Percentiles rank a stretch among this genome's conserved stretches.
Evolutionary conservation across 1,139 yeast genomes (phyloP).

Genomic region (Lodderomyces margitis): DNA sequence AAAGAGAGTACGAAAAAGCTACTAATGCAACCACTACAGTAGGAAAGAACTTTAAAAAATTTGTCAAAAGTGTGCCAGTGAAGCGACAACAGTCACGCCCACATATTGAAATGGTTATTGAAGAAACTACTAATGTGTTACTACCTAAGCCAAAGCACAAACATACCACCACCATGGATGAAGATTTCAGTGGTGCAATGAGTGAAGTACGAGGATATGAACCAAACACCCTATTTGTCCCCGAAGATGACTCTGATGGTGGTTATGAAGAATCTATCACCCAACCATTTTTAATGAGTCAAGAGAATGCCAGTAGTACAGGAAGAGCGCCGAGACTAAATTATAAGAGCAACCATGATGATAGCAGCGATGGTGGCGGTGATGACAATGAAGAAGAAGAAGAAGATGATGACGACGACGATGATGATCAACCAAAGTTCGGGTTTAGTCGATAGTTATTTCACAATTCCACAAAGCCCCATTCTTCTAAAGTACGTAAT

Average conservation of each 20-base stretch:
- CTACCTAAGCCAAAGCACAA: not conserved
- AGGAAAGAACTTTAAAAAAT: constrained; percentile 39
- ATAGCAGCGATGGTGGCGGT: constrained; percentile 1
- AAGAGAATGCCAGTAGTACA: constrained; percentile 1
- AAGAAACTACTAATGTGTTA: constrained; percentile 16
- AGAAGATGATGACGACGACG: constrained; percentile 34
- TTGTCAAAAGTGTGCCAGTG: constrained; percentile 27
- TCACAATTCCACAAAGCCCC: constrained; percentile 44
- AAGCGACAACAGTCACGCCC: constrained; percentile 24
- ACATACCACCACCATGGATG: constrained; percentile 13
- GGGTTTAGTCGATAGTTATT: constrained; percentile 24
- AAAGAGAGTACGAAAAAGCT: not conserved
- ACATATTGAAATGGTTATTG: constrained; percentile 24
- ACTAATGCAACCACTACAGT: constrained; percentile 17
- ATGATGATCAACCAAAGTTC: constrained; percentile 39
- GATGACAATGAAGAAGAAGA: constrained; percentile 16
- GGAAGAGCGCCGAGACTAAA: not conserved
- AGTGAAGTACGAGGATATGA: constrained; percentile 21
- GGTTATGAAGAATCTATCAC: constrained; percentile 11
- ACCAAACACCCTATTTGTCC: constrained; percentile 20
- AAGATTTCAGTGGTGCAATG: constrained; percentile 30
- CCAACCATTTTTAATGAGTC: not conserved
- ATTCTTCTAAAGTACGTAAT: constrained; percentile 47
- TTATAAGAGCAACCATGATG: not conserved
- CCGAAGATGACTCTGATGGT: constrained; percentile 23